Evolutionary conservation across 2,329 filamentous ascomycete genomes (phyloP).

Genomic region (Helicocarpus griseus): DNA sequence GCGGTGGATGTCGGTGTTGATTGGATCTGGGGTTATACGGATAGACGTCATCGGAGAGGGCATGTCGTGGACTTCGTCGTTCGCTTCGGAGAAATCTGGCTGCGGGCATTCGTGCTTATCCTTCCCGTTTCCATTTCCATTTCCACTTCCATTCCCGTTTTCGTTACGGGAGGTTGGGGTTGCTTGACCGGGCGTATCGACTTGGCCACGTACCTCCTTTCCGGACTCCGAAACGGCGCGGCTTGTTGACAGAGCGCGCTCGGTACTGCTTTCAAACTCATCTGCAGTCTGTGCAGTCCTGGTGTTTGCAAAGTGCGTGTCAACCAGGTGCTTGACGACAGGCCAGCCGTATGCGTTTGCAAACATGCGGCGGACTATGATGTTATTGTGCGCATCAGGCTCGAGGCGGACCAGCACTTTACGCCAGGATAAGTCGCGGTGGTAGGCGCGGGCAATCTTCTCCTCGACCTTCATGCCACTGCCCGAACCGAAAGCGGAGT

Average conservation of each 20-base stretch:
- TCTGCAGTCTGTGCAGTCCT: conserved; percentile 56
- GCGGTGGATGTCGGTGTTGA: background rate
- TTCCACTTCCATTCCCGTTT: conserved; percentile 4
- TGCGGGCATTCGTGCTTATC: background rate
- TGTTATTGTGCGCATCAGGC: conserved; percentile 97
- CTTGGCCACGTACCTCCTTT: conserved; percentile 48
- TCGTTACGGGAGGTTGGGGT: background rate
- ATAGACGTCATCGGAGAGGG: background rate
- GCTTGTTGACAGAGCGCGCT: conserved; percentile 56
- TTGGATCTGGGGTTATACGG: background rate
- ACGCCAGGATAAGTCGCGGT: conserved; percentile 83
- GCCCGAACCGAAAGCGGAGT: conserved; percentile 8
- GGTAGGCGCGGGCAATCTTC: conserved; percentile 93
- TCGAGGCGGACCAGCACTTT: conserved; percentile 94
- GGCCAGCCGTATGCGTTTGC: conserved; percentile 97
- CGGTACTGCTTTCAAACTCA: conserved; percentile 54
- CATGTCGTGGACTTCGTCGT: background rate
- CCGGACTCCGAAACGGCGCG: conserved; percentile 53
- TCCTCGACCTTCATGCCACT: conserved; percentile 79
- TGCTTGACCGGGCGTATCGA: conserved; percentile 28
- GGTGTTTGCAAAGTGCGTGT: conserved; percentile 83
- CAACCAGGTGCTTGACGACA: conserved; percentile 86
- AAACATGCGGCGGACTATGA: conserved; percentile 92
- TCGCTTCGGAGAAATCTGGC: background rate
- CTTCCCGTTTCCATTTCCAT: too few species aligned